Conservation (phyloP, 2,329 filamentous ascomycete genomes). For the Metarhizium rileyi region DNA sequence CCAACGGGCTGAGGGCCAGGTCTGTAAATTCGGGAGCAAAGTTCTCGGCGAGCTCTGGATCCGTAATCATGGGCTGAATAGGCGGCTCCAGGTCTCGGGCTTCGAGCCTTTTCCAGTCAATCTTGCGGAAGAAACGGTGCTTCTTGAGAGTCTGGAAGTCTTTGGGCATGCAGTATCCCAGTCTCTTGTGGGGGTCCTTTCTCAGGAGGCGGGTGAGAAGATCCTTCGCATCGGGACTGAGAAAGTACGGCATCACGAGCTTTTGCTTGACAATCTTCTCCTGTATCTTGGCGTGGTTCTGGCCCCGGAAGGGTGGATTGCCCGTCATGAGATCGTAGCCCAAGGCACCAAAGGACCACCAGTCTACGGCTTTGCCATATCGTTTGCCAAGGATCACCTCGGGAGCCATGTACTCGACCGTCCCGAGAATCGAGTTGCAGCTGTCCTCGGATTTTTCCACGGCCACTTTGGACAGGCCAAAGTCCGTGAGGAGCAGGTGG, state of each 20-base stretch:
- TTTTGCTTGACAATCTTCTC: conserved; percentile 95
- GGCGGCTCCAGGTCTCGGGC: conserved; percentile 76
- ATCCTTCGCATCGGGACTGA: conserved; percentile 88
- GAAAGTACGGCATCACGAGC: conserved; percentile 77
- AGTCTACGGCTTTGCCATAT: conserved; percentile 93
- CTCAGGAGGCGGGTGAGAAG: conserved; percentile 79
- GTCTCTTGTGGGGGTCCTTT: conserved; percentile 84
- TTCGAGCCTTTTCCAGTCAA: conserved; percentile 85
- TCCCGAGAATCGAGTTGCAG: conserved; percentile 88
- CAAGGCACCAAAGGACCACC: conserved; percentile 95
- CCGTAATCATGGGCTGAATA: conserved; percentile 87
- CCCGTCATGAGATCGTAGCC: conserved; percentile 91
- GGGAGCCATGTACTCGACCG: conserved; percentile 97
- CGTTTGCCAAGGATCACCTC: conserved; percentile 82
- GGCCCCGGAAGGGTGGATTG: conserved; percentile 78
- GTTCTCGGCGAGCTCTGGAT: conserved; percentile 93
- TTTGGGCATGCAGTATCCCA: conserved; percentile 81
- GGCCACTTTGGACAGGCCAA: conserved; percentile 91
- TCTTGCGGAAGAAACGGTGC: conserved; percentile 93
- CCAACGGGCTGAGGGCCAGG: conserved; percentile 66
- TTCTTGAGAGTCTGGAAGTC: conserved; percentile 79
- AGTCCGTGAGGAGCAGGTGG: conserved; percentile 90
- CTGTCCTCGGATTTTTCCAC: conserved; percentile 47
- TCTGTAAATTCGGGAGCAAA: conserved; percentile 90
- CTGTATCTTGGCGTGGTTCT: conserved; percentile 90